Conservation (phyloP, 495 filamentous ascomycete genomes). For the Xeromyces bisporus region DNA sequence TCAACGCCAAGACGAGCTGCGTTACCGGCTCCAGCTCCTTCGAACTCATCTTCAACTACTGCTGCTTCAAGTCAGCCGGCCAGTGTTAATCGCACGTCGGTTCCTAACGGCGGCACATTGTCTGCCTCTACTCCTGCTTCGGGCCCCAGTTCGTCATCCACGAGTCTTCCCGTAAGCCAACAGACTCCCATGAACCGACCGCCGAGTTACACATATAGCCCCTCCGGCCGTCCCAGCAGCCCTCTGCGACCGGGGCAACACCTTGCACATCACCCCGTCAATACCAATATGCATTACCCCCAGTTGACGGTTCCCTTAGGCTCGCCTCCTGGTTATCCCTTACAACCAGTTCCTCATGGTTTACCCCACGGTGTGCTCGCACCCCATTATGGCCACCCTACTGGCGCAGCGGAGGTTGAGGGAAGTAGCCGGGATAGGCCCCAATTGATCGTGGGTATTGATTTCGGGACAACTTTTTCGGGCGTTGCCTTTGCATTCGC, state of each 20-base stretch:
- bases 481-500: slow-evolving; percentile 68
- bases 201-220: slow-evolving; percentile 57
- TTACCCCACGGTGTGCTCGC: slow-evolving; percentile 22
- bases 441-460: slow-evolving; percentile 56
- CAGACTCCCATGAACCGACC: slow-evolving; percentile 37
- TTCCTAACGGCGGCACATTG: slow-evolving; percentile 16
- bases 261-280: slow-evolving; percentile 53
- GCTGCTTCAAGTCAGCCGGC: too few species aligned
- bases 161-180: slow-evolving; percentile 36
- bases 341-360: slow-evolving; percentile 30
- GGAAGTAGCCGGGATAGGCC: slow-evolving; percentile 59
- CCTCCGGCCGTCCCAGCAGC: slow-evolving; percentile 39
- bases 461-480: slow-evolving; percentile 65
- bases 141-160: slow-evolving; percentile 29
- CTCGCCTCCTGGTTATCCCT: slow-evolving; percentile 32
- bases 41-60: too few species aligned
- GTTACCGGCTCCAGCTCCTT: slow-evolving; percentile 17
- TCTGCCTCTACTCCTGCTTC: slow-evolving; percentile 23
- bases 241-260: slow-evolving; percentile 36
- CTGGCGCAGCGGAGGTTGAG: slow-evolving; percentile 56
- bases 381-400: slow-evolving; percentile 29
- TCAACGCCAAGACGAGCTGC: slow-evolving; percentile 9
- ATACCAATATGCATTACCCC: slow-evolving; percentile 40
- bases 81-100: too few species aligned
- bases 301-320: slow-evolving; percentile 33